Evolutionary conservation across 2,329 filamentous ascomycete genomes (phyloP).

Genomic region (Coniochaeta sp.): DNA sequence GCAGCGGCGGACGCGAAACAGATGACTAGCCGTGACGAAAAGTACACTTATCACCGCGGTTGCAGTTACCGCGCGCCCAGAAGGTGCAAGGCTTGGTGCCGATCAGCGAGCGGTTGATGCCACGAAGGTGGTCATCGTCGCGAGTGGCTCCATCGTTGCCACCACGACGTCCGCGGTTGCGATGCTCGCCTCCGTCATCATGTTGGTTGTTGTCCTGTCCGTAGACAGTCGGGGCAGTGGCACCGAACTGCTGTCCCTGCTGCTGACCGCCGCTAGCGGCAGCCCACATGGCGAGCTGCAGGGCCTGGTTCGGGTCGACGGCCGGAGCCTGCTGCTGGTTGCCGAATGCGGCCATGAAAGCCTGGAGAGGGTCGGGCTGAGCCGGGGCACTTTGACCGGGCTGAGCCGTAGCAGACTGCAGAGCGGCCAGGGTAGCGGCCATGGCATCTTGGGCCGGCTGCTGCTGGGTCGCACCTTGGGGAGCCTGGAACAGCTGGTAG

Average conservation of each 20-base stretch:
- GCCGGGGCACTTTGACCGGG: neutral
- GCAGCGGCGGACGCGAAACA: neutral
- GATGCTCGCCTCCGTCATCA: neutral
- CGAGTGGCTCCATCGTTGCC: neutral
- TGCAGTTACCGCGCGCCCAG: conserved; percentile 63
- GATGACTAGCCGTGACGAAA: conserved; percentile 50
- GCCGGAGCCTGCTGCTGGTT: neutral
- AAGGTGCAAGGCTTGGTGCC: conserved; percentile 65
- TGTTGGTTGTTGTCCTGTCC: neutral
- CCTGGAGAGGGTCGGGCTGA: neutral
- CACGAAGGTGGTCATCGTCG: conserved; percentile 29
- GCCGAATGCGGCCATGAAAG: neutral
- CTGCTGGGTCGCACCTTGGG: neutral
- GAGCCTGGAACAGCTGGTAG: neutral
- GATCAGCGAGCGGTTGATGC: conserved; percentile 49
- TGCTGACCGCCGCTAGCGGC: neutral
- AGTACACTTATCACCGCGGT: conserved; percentile 66
- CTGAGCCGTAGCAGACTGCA: neutral
- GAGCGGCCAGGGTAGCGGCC: neutral
- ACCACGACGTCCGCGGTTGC: neutral
- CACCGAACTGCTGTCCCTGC: neutral
- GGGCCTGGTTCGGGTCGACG: neutral
- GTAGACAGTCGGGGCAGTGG: neutral
- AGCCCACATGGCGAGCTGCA: neutral
- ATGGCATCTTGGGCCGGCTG: neutral